Base-by-base conservation (phyloP, 305 asterid species). In the Fraxinus ornus region DNA sequence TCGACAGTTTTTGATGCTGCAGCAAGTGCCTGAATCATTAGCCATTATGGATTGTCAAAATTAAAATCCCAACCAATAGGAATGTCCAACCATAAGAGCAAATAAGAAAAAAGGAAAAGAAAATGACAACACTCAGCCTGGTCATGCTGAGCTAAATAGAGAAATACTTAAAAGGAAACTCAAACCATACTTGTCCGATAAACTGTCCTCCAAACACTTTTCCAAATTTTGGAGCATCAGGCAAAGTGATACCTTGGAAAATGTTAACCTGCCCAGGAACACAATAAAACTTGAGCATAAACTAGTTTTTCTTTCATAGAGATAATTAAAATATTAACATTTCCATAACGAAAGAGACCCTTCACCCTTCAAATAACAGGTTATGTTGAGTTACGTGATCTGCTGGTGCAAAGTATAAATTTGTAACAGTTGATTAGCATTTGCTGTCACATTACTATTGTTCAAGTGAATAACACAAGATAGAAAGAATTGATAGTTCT, bases 161-260 rank as follows among this genome's bases (percentile, higher is more conserved):
- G 60, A 49, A 70, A 77, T 55, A 33, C 83, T 44, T 9, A 49
- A 28, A 73, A 74, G 44, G 55, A 87, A 75, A 77, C 75, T 83
- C 79, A 76, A 49, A 26, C 39, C 78, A 85, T 86, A 94, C 99
- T 98, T 97, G 99, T 79, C 98, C 99, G 72, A 97, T 82, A 89
- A 97, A 94, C 86, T 97, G 98, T 55, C 98, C 99, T 82, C 99
- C 99, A 86, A 93, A 97, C 79, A 97, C 98, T 89, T 93, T 91
- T 22, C 93, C 96, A 81, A 91, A 91, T 87, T 86, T 92, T 22
- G 98, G 98, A 86, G 99, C 96, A 76, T 92, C 97, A 21, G 98
- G 97, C 84, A 94, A 88, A 66, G 98, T 97, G 87, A 92, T 88
- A 57, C 98, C 98, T 91, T 81, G 88, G 74, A 97, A 94, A 75